Evolutionary conservation across 257 asterid genomes (phyloP).

Genomic region (Ligustrum vulgare): DNA sequence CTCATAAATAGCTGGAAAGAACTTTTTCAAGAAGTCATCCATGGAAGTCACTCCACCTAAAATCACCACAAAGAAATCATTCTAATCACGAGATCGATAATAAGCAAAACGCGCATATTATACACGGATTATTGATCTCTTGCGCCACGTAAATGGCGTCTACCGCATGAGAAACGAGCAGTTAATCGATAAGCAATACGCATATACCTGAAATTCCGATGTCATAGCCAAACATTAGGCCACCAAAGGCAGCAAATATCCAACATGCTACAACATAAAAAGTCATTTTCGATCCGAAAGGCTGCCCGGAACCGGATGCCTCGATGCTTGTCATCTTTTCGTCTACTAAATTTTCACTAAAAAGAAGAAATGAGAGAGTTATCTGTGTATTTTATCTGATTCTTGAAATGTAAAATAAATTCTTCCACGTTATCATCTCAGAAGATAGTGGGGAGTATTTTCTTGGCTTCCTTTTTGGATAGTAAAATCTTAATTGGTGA

Average conservation of each 20-base stretch:
- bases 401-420: neutral
- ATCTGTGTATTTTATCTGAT: neutral
- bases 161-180: neutral
- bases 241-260: slow-evolving; percentile 30
- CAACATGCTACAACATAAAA: slow-evolving; percentile 26
- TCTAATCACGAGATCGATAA: neutral
- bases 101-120: neutral
- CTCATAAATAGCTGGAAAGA: slow-evolving; percentile 54
- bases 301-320: neutral
- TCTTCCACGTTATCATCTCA: neutral
- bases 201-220: slow-evolving; percentile 27
- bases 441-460: neutral
- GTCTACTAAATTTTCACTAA: neutral
- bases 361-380: neutral
- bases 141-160: neutral
- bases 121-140: too few relatives aligned
- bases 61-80: neutral
- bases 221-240: slow-evolving; percentile 30
- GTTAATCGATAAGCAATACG: neutral
- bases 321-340: neutral
- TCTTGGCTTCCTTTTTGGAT: neutral
- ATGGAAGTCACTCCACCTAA: slow-evolving; percentile 78
- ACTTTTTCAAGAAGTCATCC: slow-evolving; percentile 77
- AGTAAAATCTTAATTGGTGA: neutral
- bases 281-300: slow-evolving; percentile 14